These are phyloP conservation scores for Paradendryphiella salina DNA, from an alignment of 2,329 filamentous ascomycete species.

Conservation along the genomic window DNA sequence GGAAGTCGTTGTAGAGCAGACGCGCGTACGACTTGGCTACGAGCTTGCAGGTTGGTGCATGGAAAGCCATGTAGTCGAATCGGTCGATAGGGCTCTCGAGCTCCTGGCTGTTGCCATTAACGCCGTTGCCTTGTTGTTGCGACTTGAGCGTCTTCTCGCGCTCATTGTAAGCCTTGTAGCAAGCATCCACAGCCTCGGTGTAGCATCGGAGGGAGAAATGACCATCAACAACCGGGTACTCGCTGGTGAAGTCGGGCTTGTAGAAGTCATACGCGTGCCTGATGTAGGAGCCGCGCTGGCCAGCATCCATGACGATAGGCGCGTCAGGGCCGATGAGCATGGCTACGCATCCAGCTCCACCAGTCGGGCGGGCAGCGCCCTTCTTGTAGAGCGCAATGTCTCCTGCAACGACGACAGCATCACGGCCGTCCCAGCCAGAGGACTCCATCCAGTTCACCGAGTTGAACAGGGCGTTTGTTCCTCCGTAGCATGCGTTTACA, in stretches of 20 bases:
- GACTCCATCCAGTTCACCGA: constrained; percentile 59
- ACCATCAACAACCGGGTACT: constrained; percentile 58
- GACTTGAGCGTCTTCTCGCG: constrained; percentile 53
- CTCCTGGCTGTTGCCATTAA: constrained; percentile 42
- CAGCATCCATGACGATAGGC: constrained; percentile 55
- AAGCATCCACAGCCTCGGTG: constrained; percentile 56
- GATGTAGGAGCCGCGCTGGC: constrained; percentile 56
- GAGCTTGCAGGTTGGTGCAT: constrained; percentile 59
- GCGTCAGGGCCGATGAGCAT: constrained; percentile 58
- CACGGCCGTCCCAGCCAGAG: constrained; percentile 57
- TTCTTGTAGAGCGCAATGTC: constrained; percentile 61
- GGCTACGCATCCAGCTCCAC: constrained; percentile 58
- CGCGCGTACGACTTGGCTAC: constrained; percentile 59
- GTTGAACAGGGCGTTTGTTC: constrained; percentile 60
- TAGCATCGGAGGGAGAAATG: constrained; percentile 59
- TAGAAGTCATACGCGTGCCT: constrained; percentile 60
- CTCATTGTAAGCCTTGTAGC: constrained; percentile 59
- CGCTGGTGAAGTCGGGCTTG: constrained; percentile 59
- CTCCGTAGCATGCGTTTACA: constrained; percentile 59
- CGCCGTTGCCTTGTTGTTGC: constrained; percentile 48
- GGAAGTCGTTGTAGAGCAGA: constrained; percentile 58
- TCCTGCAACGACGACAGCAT: constrained; percentile 57
- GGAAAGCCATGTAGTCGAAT: constrained; percentile 61
- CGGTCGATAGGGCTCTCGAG: constrained; percentile 55
- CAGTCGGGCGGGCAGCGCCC: constrained; percentile 57